phyloP scores from a whole-genome alignment of 2,329 filamentous ascomycete species.

The Exophiala phaeomuriformis region DNA sequence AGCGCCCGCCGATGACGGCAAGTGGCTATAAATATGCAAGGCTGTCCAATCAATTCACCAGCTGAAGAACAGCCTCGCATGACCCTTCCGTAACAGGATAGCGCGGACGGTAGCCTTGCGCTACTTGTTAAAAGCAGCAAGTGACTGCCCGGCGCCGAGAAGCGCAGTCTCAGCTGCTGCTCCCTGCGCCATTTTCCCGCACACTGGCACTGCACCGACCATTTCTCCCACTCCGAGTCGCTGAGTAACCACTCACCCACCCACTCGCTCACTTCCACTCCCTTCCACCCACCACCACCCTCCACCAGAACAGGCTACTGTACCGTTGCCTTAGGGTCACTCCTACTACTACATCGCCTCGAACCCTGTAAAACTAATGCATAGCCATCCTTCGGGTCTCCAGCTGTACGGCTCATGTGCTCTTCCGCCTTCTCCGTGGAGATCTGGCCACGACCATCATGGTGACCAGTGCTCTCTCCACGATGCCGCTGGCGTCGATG shows the following conservation, averaged over 20 bases:
- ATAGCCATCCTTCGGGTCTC: not conserved
- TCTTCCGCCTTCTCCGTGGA: constrained; percentile 3
- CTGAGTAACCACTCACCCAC: not conserved
- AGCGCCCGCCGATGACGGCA: too few relatives aligned
- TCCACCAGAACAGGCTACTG: too few relatives aligned
- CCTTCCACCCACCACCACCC: not conserved
- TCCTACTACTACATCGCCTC: too few relatives aligned
- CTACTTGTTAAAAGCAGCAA: not conserved
- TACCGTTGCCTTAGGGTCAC: too few relatives aligned
- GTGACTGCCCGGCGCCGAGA: not conserved
- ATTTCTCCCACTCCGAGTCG: too few relatives aligned
- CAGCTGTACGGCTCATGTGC: not conserved
- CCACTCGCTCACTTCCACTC: not conserved
- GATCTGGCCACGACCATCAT: constrained; percentile 6
- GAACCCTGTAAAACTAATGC: not conserved
- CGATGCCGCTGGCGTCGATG: not conserved
- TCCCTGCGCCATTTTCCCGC: not conserved
- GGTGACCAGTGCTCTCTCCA: not conserved
- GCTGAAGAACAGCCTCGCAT: too few relatives aligned
- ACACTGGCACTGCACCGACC: too few relatives aligned
- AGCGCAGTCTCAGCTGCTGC: not conserved
- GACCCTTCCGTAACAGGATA: too few relatives aligned
- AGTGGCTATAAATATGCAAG: too few relatives aligned
- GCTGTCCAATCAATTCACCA: too few relatives aligned
- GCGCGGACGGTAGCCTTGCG: not conserved